Base-by-base conservation (phyloP, 108 stramenopile genomes). In the Mediolabrus comicus region DNA sequence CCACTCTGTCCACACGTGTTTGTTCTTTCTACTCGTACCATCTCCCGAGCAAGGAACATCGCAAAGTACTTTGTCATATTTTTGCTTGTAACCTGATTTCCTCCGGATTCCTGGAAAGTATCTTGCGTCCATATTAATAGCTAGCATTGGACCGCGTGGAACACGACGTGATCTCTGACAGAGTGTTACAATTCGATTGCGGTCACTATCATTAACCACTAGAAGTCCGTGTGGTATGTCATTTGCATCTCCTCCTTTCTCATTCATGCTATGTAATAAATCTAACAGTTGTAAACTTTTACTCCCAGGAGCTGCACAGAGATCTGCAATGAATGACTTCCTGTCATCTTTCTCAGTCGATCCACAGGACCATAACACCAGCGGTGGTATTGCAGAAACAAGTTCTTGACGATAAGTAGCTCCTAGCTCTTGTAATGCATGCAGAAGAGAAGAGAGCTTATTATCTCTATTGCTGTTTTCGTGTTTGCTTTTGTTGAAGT, bases 41-140 rank as follows among this genome's bases (percentile, higher is more conserved):
- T 99, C 98, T 22, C 98, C 98, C 13, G 83, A 80, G 82, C 97
- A 98, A 14, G 98, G 97, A n/a, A 96, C 98, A 78, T 99, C 97
- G 14, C 81, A 81, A 27, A 99, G 69, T 16, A 99, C 89, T 7
- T 94, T 85, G 77, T 99, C 98, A 67, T 96, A 98, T 25, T 62
- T 62, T 41, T 62, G 62, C 28, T 62, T 62, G 27, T 62, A 62
- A 1, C 62, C 62, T 27, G 35, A 62, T 29, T 43, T 62, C 28
- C 62, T 36, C 39, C 62, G 38, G 7, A 62, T 62, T 6, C 62
- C 62, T 5, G 94, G 94, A 28, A 97, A 91, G 28, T 78, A 77
- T 71, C 91, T 91, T 10, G 88, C 98, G 53, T 92, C 77, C 41
- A 62, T 28, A 62, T 62, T 62, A 24, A 62, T 62, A 25, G 62